Evolutionary conservation across 305 asterid genomes (phyloP).

Genomic region (Solanum aculeatissimum): DNA sequence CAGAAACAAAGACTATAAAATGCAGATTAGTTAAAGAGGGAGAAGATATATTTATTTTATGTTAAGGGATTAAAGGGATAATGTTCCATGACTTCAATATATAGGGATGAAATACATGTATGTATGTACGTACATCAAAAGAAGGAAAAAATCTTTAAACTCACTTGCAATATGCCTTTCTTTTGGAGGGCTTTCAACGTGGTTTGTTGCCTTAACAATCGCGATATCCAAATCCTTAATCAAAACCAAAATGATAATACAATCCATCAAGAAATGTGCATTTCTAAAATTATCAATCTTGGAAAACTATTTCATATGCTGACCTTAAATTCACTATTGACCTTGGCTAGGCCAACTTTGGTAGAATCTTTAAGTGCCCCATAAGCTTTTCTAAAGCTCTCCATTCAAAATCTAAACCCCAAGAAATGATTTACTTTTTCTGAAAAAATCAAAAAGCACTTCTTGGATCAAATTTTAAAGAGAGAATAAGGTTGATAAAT

Average conservation of each 20-base stretch:
- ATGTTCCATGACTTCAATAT: neutral
- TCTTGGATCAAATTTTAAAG: neutral
- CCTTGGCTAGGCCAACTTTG: conserved; percentile 86
- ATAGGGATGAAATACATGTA: neutral
- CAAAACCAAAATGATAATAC: neutral
- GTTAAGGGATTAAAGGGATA: neutral
- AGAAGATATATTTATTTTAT: neutral
- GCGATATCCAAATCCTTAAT: conserved; percentile 84
- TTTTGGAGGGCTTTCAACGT: conserved; percentile 72
- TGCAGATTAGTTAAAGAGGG: neutral
- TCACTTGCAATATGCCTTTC: conserved; percentile 88
- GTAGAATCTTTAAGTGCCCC: conserved; percentile 95
- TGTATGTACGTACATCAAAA: neutral
- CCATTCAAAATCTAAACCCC: conserved; percentile 26
- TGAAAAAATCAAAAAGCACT: neutral
- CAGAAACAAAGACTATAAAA: neutral
- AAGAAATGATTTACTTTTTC: neutral
- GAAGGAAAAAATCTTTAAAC: conserved; percentile 3
- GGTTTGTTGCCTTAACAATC: conserved; percentile 91
- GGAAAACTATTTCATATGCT: neutral
- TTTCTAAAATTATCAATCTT: neutral
- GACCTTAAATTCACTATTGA: conserved; percentile 92
- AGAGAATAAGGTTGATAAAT: neutral
- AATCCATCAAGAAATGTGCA: neutral
- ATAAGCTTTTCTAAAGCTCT: conserved; percentile 86